Base-by-base conservation (phyloP, 225 moss, liverwort and hornwort species). In the Neckera pumila region DNA sequence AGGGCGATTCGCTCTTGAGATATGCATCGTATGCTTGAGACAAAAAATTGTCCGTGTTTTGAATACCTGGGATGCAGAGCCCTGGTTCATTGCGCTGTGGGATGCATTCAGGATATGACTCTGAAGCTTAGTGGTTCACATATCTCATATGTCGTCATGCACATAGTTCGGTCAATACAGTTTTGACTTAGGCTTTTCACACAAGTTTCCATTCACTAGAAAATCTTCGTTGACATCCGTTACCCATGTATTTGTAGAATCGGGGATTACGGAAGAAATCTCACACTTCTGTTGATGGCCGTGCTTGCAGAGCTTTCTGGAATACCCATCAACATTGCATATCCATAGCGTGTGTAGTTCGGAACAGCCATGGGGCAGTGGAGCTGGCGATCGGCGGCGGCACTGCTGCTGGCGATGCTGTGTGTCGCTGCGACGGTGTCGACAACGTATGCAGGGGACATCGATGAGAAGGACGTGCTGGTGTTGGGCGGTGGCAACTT, bases 391-490 rank as follows among this genome's bases (percentile, higher is more conserved):
- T 89, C 87, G 38, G 78, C 76, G 72, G 90, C 21, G 76, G 80
- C 49, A 57, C 65, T 79, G 85, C 38, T 92, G 38, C 40, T 91
- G 70, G 85, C 87, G 16, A 53, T 80, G 85, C 61, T 92, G 16
- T 88, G 62, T 62, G 53, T 87, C 21, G 45, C 87, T 51, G 61
- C 56, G 85, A 66, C 76, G 14, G 87, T 78, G 83, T 87, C 87
- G 2, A 58, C 53, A 3, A 30, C 75, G 31, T 77, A 77, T 45
- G 86, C 86, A 51, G 86, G 20, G 36, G 92, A 88, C 65, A 14
- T 92, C 54, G 91, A 92, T 38, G 93, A 93, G 81, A 89, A 86
- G 84, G 93, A 93, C 53, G 93, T 93, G 58, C 78, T 93, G 10
- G 93, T 93, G 40, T 77, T 93, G 33, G 93, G 92, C 42, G 90